These are phyloP conservation scores for Babesia divergens DNA, from an alignment of 169 alveolate genomes.

Conservation along the genomic window DNA sequence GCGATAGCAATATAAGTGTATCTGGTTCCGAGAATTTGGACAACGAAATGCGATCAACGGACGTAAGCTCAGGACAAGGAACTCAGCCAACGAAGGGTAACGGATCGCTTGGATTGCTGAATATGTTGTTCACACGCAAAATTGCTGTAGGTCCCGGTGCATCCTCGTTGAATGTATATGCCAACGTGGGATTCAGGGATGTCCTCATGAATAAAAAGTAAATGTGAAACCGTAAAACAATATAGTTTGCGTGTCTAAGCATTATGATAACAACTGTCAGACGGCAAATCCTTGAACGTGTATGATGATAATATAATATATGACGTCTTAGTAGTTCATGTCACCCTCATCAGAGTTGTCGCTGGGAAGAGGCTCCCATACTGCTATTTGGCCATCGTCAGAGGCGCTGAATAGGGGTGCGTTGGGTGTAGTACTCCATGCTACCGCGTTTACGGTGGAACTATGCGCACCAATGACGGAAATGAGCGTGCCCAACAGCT, in stretches of 20 bases:
- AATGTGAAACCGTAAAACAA: neutral
- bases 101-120: neutral
- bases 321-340: neutral
- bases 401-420: conserved; percentile 70
- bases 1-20: no score
- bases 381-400: conserved; percentile 71
- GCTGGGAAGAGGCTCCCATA: conserved; percentile 65
- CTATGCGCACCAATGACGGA: conserved; percentile 78
- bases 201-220: neutral
- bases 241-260: neutral
- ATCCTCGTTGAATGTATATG: neutral
- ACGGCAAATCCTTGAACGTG: neutral
- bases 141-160: neutral
- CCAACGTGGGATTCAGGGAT: neutral
- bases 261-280: neutral
- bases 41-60: no score
- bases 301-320: neutral
- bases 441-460: conserved; percentile 81
- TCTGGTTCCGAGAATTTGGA: no score
- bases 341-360: neutral
- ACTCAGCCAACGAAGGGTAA: neutral
- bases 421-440: conserved; percentile 69
- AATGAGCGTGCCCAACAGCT: conserved; percentile 75
- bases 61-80: no score
- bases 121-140: neutral